Conservation (phyloP, 345 rosid genomes). For the Firmiana major region DNA sequence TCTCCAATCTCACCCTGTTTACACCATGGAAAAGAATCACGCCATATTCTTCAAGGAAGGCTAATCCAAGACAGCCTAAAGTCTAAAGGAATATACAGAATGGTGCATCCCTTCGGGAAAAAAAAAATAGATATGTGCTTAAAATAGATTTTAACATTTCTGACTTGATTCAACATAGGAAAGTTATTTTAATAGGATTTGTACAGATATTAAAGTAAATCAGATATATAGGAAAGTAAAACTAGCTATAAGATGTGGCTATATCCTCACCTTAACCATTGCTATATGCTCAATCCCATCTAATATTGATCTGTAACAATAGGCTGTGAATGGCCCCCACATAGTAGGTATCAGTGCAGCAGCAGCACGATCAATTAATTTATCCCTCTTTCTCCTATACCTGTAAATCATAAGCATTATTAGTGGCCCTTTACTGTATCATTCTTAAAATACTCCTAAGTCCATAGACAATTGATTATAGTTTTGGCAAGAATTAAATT, state of each 20-base stretch:
- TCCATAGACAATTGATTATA: not conserved
- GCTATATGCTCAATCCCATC: conserved; percentile 98
- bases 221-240: not conserved
- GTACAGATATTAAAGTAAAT: not conserved
- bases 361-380: conserved; percentile 65
- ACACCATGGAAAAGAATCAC: conserved; percentile 11
- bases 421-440: not conserved
- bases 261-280: conserved; percentile 83
- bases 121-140: not conserved
- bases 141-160: not conserved
- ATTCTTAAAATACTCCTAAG: not conserved
- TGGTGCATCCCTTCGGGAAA: not conserved
- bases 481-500: not conserved
- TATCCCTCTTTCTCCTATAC: conserved; percentile 82
- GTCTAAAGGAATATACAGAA: not conserved
- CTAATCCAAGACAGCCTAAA: not conserved
- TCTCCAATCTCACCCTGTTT: conserved; percentile 70
- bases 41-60: not conserved
- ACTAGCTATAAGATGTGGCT: not conserved
- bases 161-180: not conserved
- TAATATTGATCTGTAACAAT: conserved; percentile 71
- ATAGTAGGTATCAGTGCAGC: conserved; percentile 80
- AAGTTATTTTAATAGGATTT: not conserved
- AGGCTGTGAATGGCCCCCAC: conserved; percentile 91
- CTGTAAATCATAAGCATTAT: conserved; percentile 35